Evolutionary conservation across 306 rosid genomes (phyloP), one percentile per base, ranked within the genome.

Genomic region (Medicago lupulina): DNA sequence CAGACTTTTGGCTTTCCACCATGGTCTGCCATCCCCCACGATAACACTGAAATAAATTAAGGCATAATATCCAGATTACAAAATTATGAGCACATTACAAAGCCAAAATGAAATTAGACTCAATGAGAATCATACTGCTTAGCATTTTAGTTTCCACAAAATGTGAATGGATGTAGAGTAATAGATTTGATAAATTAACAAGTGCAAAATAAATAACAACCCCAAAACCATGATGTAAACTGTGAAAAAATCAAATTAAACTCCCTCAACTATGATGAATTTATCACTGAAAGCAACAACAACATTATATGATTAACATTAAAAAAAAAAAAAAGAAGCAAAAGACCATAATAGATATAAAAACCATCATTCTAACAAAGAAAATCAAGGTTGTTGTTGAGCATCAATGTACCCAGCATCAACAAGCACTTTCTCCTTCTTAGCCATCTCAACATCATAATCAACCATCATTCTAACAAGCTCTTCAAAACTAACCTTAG

Each of bases 401-500:
- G 99, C 96, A 89, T 96, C 99, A 92, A 96, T 82, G 83, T 79
- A 96, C 25, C 99, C 99, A 57, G 99, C 99, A 85, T 96, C 99
- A 39, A 96, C 99, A 70, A 96, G 97, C 23, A 96, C 99, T 83
- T 96, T 96, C 86, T 96, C 98, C 82, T 92, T 85, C 90, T 92
- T 89, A 6, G 98, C 99, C 75, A 85, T 70, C 61, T 92, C 98
- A 38, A 96, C 9, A 57, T 96, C 99, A 74, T 96, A 88, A 23
- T 96, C 97, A 25, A 96, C 99, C 99, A 96, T 96, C 99, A 96
- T 96, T 90, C 85, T 92, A 70, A 96, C 98, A 80, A 96, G 81
- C 70, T 88, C 81, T 78, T 87, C 81, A 78, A 96, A 96, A 19
- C 93, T 97, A 4, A 96, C 98, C 71, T 79, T 92, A 0, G 99